These are phyloP conservation scores for Atalantia buxifolia DNA, from an alignment of 345 rosid genomes.

Conservation along the genomic window DNA sequence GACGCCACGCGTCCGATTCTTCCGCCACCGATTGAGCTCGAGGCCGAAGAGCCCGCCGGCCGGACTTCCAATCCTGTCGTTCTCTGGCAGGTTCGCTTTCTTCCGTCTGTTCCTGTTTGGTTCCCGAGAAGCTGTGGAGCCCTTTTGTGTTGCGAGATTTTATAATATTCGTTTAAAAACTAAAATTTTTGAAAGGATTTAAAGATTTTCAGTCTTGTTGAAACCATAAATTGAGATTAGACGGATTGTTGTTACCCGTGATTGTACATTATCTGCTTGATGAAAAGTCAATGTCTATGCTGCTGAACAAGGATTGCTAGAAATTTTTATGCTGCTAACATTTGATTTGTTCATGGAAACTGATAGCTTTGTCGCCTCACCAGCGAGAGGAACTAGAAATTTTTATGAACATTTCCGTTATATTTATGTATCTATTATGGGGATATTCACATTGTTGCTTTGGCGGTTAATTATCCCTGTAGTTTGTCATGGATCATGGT, in stretches of 20 bases:
- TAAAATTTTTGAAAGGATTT: neutral
- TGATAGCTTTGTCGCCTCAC: neutral
- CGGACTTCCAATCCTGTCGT: slow-evolving; percentile 52
- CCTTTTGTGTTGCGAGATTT: neutral
- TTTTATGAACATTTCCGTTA: neutral
- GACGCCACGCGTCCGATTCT: slow-evolving; percentile 15
- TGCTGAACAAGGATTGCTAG: neutral
- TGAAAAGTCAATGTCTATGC: neutral
- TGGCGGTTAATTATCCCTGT: neutral
- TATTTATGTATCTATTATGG: neutral
- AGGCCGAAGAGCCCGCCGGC: slow-evolving; percentile 36
- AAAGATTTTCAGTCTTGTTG: neutral
- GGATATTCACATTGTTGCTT: neutral
- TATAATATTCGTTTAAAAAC: too few relatives aligned
- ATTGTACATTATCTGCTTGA: neutral
- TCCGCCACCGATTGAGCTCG: slow-evolving; percentile 28
- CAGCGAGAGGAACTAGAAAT: neutral
- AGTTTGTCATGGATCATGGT: neutral
- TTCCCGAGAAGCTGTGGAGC: neutral
- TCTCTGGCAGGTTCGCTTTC: slow-evolving; percentile 52
- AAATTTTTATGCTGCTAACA: neutral
- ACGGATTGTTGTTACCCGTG: neutral
- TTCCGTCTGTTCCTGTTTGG: neutral
- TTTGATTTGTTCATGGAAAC: neutral
- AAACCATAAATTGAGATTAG: neutral